phyloP scores from a whole-genome alignment of 148 eudicot species.

The Silene uniflora region DNA sequence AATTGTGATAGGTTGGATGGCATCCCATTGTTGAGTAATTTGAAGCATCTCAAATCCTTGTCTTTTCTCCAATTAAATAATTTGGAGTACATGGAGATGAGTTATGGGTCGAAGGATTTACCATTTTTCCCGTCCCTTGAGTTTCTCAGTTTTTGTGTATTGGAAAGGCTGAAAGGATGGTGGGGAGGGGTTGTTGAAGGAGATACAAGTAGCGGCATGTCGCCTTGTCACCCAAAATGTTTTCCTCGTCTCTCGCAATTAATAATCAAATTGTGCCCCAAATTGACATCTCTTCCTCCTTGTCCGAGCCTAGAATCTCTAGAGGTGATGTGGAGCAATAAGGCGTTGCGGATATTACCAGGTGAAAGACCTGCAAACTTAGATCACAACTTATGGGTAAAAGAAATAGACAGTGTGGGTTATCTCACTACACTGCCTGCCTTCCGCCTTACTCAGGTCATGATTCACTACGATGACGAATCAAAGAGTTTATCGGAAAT shows the following conservation, averaged over 20 bases:
- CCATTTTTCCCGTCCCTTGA: constrained; percentile 25
- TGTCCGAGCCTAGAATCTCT: constrained; percentile 18
- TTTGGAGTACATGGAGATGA: constrained; percentile 19
- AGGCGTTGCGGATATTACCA: background rate
- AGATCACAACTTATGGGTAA: background rate
- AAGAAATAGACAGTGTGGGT: background rate
- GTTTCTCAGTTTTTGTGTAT: background rate
- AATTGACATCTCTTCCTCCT: constrained; percentile 16
- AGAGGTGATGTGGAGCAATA: background rate
- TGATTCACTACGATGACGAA: rapidly evolving
- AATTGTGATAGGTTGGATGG: background rate
- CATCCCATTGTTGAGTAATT: constrained; percentile 13
- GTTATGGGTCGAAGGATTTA: background rate
- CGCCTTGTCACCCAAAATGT: background rate
- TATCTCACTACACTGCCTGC: background rate
- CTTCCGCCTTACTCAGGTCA: background rate
- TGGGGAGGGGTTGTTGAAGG: constrained; percentile 3
- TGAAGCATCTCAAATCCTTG: constrained; percentile 12
- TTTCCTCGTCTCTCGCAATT: constrained; percentile 11
- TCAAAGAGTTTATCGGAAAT: constrained; percentile 8
- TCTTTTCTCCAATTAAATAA: background rate
- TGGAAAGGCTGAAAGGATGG: constrained; percentile 25
- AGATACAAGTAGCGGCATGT: background rate
- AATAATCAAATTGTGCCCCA: background rate
- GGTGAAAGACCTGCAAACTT: background rate